phyloP scores from a whole-genome alignment of 1,284 basidiomycete genomes.

The Stygiomarasmius scandens region DNA sequence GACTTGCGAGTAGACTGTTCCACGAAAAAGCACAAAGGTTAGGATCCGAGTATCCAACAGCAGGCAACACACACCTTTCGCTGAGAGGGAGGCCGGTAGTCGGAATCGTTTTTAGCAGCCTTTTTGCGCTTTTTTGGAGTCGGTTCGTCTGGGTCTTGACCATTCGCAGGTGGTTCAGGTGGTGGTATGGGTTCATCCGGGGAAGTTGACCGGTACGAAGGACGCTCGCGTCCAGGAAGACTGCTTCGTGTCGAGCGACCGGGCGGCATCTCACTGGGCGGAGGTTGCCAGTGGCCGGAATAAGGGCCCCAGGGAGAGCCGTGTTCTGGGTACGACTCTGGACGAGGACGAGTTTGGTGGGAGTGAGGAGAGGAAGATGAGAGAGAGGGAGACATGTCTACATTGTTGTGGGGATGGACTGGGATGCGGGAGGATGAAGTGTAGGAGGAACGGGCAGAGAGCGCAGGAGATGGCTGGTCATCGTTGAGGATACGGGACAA shows the following conservation, averaged over 20 bases:
- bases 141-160: constrained; percentile 40
- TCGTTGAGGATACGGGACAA: constrained; percentile 76
- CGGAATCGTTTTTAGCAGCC: constrained; percentile 50
- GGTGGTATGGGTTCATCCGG: constrained; percentile 31
- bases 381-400: constrained; percentile 11
- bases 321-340: constrained; percentile 2
- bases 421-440: constrained; percentile 11
- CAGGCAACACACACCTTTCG: constrained; percentile 14
- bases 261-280: background rate
- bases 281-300: constrained; percentile 1
- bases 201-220: constrained; percentile 24
- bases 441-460: constrained; percentile 28
- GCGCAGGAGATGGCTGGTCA: constrained; percentile 54
- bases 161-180: constrained; percentile 34
- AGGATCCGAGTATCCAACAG: background rate
- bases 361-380: constrained; percentile 1
- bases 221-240: constrained; percentile 6
- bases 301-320: constrained; percentile 6
- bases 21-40: background rate
- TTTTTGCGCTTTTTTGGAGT: constrained; percentile 57
- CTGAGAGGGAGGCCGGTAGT: constrained; percentile 49
- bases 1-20: constrained; percentile 17
- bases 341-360: constrained; percentile 9
- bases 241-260: constrained; percentile 2
- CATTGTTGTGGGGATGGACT: constrained; percentile 1